phyloP scores from a whole-genome alignment of 2,329 filamentous ascomycete genomes.

The Knufia fluminis region DNA sequence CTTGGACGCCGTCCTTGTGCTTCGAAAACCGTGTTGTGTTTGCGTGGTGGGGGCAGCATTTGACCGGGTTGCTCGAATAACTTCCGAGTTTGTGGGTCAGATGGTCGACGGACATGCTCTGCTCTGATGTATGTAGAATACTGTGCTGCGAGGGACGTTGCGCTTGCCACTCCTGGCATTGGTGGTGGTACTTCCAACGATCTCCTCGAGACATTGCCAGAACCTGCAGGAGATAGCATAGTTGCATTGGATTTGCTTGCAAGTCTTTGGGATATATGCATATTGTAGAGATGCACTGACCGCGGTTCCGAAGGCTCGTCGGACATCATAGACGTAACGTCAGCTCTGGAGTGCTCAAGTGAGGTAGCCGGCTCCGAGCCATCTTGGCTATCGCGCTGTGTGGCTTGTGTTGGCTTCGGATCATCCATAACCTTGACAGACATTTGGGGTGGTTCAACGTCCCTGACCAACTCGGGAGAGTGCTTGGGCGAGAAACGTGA shows the following conservation, averaged over 20 bases:
- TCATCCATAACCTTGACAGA: background rate
- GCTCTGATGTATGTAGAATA: slow-evolving; percentile 7
- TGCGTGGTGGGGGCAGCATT: slow-evolving; percentile 8
- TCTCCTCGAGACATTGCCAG: slow-evolving; percentile 3
- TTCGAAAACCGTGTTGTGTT: background rate
- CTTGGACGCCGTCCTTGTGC: background rate
- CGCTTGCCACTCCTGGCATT: background rate
- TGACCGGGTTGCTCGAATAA: slow-evolving; percentile 15
- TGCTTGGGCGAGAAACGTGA: background rate
- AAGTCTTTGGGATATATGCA: slow-evolving; percentile 23
- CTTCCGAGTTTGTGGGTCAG: slow-evolving; percentile 18
- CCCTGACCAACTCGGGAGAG: background rate
- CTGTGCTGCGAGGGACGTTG: background rate
- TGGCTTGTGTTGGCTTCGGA: background rate
- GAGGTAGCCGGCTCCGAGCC: background rate
- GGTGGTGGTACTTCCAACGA: background rate
- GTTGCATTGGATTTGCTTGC: slow-evolving; percentile 16
- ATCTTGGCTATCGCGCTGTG: background rate
- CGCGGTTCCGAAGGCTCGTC: slow-evolving; percentile 10
- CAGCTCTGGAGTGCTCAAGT: background rate
- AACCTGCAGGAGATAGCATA: slow-evolving; percentile 9
- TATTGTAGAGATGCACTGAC: slow-evolving; percentile 23
- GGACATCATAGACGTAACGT: background rate
- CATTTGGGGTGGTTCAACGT: background rate
- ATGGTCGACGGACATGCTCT: slow-evolving; percentile 19